Base-by-base conservation (phyloP, 305 asterid species). In the Fraxinus floribunda region DNA sequence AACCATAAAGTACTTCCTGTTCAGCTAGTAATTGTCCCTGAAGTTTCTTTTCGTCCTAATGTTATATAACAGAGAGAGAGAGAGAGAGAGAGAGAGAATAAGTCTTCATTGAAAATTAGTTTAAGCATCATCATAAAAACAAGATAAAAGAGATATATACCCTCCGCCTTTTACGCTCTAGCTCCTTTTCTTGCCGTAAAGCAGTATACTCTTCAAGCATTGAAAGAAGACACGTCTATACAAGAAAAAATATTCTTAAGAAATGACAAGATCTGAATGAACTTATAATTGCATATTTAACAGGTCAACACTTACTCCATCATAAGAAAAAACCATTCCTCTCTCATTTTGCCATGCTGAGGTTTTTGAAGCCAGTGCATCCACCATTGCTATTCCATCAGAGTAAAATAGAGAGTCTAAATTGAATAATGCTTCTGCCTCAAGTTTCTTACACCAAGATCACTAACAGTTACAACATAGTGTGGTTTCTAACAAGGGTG, bases 1-100 rank as follows among this genome's bases (percentile, higher is more conserved):
- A 89, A 72, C 92, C 92, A 82, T 88, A 89, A 55, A 88, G 85
- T 20, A 88, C 90, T 84, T 89, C 92, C 82, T 89, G 92, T 77
- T 89, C 92, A 7, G 92, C 86, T 60, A 89, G 86, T 77, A 89
- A 82, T 79, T 89, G 92, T 46, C 91, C 92, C 84, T 88, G 90
- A 83, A 89, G 87, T 78, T 89, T 89, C 87, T 88, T 89, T 80
- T 89, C 90, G 41, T 89, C 91, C 92, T 89, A 84, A 74, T 18
- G 49, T 75, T 52, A n/a, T 24, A 52, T 13, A 20, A 5, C 8
- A 34, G 57, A 76, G 29, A 62, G 15, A 38, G 29, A 34, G 22
- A 20, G 0, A 26, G 26, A 24, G 26, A 24, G 26, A 24, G 26
- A 24, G 26, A 24, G 74, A 26, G 29, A 30, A 30, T 15, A 13